Base-by-base conservation (phyloP, 257 asterid genomes). In the Gardenia jasminoides region DNA sequence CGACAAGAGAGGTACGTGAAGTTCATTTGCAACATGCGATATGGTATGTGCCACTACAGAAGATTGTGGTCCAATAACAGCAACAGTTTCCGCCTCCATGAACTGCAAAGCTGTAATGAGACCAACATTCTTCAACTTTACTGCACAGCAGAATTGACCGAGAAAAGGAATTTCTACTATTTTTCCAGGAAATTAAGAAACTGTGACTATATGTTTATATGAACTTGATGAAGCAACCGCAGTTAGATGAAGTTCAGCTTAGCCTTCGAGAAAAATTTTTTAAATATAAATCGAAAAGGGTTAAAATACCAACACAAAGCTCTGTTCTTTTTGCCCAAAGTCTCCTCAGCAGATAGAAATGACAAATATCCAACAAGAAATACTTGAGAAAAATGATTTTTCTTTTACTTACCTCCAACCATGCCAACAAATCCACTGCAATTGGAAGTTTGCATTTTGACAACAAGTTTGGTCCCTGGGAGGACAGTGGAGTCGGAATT, bases 351-450 rank as follows among this genome's bases (percentile, higher is more conserved):
- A 20, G 43, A 74, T 39, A 73, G 7, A 52, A 52, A 52, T 56
- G 0, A 5, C 36, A 26, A 7, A 52, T 39, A 36, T 41, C 28
- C 1, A 41, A 22, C 10, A 62, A 28, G 30, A 50, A 28, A 36
- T 7, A 58, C n/a, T 3, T 20, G 9, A 67, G 28, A 33, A 62
- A 66, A 72, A 79, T 3, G 67, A 46, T 62, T 61, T 36, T 46
- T 10, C 1, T 46, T 7, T 10, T 4, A 61, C 10, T n/a, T 85
- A 93, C 99, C 99, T 90, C 92, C 92, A 78, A 90, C 74, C 93
- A 92, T 82, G 86, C 99, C 97, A 81, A 91, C 85, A 85, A 95
- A 95, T 10, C 97, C 97, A 87, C 91, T 92, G 97, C 98, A 95
- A 72, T 92, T 93, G 82, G 97, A 84, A 80, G 87, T 82, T 62